phyloP scores from a whole-genome alignment of 345 rosid genomes.

The Syzygium grande region DNA sequence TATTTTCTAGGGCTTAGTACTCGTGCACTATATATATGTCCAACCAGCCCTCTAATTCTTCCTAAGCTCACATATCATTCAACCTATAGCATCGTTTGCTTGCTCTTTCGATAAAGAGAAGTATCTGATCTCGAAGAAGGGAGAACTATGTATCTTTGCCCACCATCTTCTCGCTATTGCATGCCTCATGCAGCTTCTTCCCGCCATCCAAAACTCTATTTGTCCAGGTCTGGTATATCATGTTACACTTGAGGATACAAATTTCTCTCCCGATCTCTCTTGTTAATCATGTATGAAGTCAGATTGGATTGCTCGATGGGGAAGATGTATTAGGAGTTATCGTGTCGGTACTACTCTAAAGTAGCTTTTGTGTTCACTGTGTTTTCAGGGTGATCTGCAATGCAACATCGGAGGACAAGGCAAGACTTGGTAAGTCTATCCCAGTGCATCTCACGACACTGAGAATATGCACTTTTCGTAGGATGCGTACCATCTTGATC shows the following conservation, averaged over 20 bases:
- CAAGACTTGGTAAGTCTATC: slow-evolving; percentile 12
- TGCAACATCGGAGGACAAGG: neutral
- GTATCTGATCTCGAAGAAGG: neutral
- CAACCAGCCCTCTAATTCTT: neutral
- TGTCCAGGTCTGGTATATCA: neutral
- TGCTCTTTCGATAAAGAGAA: neutral
- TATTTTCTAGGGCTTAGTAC: neutral
- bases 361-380: neutral
- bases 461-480: neutral
- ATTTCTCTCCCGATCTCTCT: neutral
- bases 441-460: neutral
- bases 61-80: neutral
- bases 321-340: neutral
- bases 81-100: neutral
- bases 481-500: neutral
- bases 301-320: neutral
- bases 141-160: neutral
- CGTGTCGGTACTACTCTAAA: neutral
- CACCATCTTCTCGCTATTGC: neutral
- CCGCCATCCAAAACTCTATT: neutral
- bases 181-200: slow-evolving; percentile 5
- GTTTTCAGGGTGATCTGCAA: neutral
- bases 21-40: neutral
- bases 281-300: neutral
- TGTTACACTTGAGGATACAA: neutral